These are phyloP conservation scores for Podospora pseudocomata DNA, from an alignment of 495 filamentous ascomycete species.

Conservation along the genomic window DNA sequence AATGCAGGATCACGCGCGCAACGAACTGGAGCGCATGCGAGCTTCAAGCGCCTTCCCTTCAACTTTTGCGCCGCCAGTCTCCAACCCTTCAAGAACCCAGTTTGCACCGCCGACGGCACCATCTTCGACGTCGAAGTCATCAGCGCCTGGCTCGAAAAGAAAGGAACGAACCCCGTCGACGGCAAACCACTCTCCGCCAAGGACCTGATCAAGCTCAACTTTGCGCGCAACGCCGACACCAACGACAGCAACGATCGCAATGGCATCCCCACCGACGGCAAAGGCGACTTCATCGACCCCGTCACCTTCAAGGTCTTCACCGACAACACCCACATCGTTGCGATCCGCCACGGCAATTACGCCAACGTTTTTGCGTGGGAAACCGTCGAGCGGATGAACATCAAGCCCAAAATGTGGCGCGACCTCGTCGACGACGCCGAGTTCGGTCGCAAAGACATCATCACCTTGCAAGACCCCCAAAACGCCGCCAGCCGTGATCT, in stretches of 20 bases:
- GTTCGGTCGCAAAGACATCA: slow-evolving; percentile 88
- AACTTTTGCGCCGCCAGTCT: slow-evolving; percentile 97
- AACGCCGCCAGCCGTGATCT: slow-evolving; percentile 81
- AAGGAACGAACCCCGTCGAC: slow-evolving; percentile 84
- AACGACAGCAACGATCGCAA: slow-evolving; percentile 37
- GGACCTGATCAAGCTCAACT: slow-evolving; percentile 87
- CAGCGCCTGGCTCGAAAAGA: slow-evolving; percentile 86
- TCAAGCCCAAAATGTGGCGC: slow-evolving; percentile 95
- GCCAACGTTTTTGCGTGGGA: slow-evolving; percentile 97
- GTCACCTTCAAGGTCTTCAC: slow-evolving; percentile 97
- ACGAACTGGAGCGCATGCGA: slow-evolving; percentile 52
- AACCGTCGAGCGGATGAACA: slow-evolving; percentile 89
- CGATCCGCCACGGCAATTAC: slow-evolving; percentile 68
- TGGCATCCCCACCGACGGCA: slow-evolving; percentile 38
- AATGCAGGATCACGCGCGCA: slow-evolving; percentile 56
- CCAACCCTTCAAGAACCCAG: slow-evolving; percentile 83
- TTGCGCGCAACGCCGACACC: slow-evolving; percentile 82
- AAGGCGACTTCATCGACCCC: slow-evolving; percentile 87
- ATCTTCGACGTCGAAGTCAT: slow-evolving; percentile 89
- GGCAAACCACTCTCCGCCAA: slow-evolving; percentile 71
- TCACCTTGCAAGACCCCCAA: slow-evolving; percentile 94
- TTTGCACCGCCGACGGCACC: slow-evolving; percentile 72
- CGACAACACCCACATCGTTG: slow-evolving; percentile 95
- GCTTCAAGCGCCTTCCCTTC: slow-evolving; percentile 89
- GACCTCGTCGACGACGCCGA: slow-evolving; percentile 86